These are phyloP conservation scores for Pichiaceae sp. DNA, from an alignment of 1,139 yeast species.

Conservation along the genomic window DNA sequence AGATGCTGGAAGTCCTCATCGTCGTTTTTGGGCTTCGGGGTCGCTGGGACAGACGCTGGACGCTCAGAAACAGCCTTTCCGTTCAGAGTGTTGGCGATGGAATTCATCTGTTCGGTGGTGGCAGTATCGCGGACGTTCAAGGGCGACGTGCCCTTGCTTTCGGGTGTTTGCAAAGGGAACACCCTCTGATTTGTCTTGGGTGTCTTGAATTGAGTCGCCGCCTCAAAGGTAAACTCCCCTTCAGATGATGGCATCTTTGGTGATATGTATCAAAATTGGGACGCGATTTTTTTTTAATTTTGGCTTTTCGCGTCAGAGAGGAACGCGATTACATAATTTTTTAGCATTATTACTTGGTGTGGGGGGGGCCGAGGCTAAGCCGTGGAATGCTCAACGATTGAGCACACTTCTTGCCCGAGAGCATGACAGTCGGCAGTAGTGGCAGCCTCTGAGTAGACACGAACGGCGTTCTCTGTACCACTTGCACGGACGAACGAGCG, in stretches of 20 bases:
- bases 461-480: conserved; percentile 96
- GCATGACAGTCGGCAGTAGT: conserved; percentile 43
- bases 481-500: conserved; percentile 94
- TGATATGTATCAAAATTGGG: neutral
- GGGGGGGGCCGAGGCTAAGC: no score
- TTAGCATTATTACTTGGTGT: no score
- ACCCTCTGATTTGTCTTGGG: conserved; percentile 6
- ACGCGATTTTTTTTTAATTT: neutral
- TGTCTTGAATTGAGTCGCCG: conserved; percentile 5
- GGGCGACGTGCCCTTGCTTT: conserved; percentile 18
- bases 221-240: conserved; percentile 3
- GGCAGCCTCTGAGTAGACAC: conserved; percentile 88
- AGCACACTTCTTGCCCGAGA: conserved; percentile 45
- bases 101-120: neutral
- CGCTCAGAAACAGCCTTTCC: neutral
- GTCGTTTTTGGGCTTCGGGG: neutral
- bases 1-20: conserved; percentile 18
- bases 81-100: neutral
- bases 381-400: conserved; percentile 28
- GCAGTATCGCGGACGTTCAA: conserved; percentile 7
- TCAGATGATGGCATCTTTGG: neutral
- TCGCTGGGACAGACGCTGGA: neutral
- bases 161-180: conserved; percentile 10
- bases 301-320: neutral
- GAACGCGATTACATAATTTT: neutral